Percentiles rank a stretch among this genome's conserved stretches.
phyloP scores from a whole-genome alignment of 2,329 filamentous ascomycete species.

The Colletotrichum siamense region DNA sequence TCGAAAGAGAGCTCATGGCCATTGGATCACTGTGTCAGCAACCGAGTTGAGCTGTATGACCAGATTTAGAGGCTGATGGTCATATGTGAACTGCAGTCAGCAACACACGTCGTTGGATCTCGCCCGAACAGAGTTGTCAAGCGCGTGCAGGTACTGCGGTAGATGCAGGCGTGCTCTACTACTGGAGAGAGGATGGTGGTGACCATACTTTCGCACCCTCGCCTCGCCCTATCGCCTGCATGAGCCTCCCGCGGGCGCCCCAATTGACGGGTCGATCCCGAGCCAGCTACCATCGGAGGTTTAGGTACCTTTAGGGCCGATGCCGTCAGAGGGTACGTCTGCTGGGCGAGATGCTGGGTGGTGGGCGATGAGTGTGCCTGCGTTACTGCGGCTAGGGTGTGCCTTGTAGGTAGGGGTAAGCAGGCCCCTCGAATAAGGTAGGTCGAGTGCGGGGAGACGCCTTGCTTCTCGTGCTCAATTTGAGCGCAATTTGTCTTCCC shows the following conservation, averaged over 20 bases:
- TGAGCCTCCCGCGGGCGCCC: slow-evolving; percentile 5
- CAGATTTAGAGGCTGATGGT: background rate
- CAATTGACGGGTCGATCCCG: slow-evolving; percentile 13
- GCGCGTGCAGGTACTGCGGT: background rate
- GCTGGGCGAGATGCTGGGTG: background rate
- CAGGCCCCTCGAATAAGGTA: background rate
- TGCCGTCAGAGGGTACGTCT: slow-evolving; percentile 1
- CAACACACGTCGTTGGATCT: background rate
- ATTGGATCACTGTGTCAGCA: background rate
- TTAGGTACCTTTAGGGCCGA: background rate
- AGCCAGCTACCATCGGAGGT: background rate
- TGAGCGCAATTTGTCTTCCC: background rate
- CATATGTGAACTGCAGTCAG: background rate
- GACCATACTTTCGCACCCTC: background rate
- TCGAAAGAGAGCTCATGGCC: background rate
- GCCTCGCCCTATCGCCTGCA: slow-evolving; percentile 3
- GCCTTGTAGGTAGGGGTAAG: slow-evolving; percentile 6
- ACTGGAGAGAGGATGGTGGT: background rate
- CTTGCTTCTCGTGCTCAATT: background rate
- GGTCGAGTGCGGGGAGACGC: slow-evolving; percentile 7
- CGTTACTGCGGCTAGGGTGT: background rate
- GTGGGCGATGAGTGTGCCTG: background rate
- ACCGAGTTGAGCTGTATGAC: background rate
- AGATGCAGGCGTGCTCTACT: background rate
- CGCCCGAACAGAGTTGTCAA: background rate